Conservation (phyloP, 495 filamentous ascomycete genomes). For the Aspergillus egyptiacus region DNA sequence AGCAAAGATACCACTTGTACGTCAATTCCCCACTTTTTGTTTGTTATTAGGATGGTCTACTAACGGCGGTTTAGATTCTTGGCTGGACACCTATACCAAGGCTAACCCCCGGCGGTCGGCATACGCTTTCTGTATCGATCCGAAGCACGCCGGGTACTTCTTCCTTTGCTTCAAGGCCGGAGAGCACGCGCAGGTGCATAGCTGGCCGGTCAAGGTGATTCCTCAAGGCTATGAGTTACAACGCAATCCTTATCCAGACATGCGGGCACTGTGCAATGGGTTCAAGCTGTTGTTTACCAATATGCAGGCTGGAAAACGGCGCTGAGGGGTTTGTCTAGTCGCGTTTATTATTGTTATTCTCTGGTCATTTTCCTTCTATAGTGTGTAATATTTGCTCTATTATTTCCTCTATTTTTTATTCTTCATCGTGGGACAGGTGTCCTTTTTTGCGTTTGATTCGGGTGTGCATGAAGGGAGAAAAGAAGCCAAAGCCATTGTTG, state of each 20-base stretch:
- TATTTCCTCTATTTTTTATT: slow-evolving; percentile 3
- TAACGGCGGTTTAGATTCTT: slow-evolving; percentile 63
- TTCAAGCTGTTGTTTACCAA: slow-evolving; percentile 61
- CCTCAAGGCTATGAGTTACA: slow-evolving; percentile 85
- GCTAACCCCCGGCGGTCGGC: slow-evolving; percentile 91
- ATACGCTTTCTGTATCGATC: slow-evolving; percentile 91
- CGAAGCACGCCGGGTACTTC: slow-evolving; percentile 91
- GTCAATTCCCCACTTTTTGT: slow-evolving; percentile 22
- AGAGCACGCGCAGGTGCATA: slow-evolving; percentile 58
- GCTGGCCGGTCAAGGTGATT: slow-evolving; percentile 86
- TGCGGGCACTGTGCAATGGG: slow-evolving; percentile 88
- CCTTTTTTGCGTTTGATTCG: slow-evolving; percentile 1
- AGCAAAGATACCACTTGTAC: slow-evolving; percentile 80
- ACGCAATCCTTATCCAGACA: slow-evolving; percentile 82
- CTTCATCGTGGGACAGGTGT: slow-evolving; percentile 1
- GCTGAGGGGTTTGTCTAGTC: slow-evolving; percentile 18
- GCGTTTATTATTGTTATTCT: slow-evolving; percentile 3
- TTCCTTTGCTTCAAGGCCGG: slow-evolving; percentile 92
- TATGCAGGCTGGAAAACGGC: slow-evolving; percentile 41
- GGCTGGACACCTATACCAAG: slow-evolving; percentile 89
- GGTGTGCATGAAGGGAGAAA: slow-evolving; percentile 10
- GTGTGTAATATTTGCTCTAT: slow-evolving; percentile 17
- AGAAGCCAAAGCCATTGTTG: slow-evolving; percentile 3
- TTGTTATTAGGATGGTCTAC: slow-evolving; percentile 1
- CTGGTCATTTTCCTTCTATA: slow-evolving; percentile 20